Evolutionary conservation across 148 eudicot genomes (phyloP), one percentile per base, ranked within the genome.

Genomic region (Gaultheria prostrata): DNA sequence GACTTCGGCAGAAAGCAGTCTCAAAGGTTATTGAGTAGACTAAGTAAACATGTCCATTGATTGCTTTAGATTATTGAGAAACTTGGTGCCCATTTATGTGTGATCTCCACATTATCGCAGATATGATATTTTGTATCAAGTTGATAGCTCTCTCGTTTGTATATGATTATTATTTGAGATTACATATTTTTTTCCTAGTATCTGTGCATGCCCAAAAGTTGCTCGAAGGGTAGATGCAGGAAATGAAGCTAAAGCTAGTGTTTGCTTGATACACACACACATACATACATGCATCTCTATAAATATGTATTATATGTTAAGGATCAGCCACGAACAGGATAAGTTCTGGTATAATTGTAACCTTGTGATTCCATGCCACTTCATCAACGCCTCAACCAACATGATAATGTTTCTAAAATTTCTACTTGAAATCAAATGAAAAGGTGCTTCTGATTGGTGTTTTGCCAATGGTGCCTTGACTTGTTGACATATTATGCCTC

Each of bases 1-100:
- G 89, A 83, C 98, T 97, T 86, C 91, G 98, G 80, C 98, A 95
- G 86, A 97, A 97, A 89, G 99, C 99, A 77, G 90, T 97, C 85
- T 91, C 98, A 39, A 97, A 95, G 98, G 99, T 97, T 79, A 28
- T 78, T 79, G 18, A 53, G 18, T 79, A 51, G 30, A 79, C 35
- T 57, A 35, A 79, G 49, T 78, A 78, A 32, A 59, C 50, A 33
- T 49, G 33, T 57, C 50, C 71, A 28, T 61, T 79, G 50, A 10
- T 79, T 20, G 24, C 39, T 57, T 32, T 39, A 28, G 18, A 67
- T 28, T 30, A 67, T 30, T 12, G 35, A 67, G 72, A 30, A 67
- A 67, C 35, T 67, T 67, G 72, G 7, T 67, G 72, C 39, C 72
- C 28, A 67, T 3, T 12, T 67, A 28, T 33, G 32, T 30, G 11